Percentiles rank a stretch among this genome's conserved stretches.
Conservation (phyloP, 1,284 basidiomycete genomes). For the Trichosporon asahii region DNA sequence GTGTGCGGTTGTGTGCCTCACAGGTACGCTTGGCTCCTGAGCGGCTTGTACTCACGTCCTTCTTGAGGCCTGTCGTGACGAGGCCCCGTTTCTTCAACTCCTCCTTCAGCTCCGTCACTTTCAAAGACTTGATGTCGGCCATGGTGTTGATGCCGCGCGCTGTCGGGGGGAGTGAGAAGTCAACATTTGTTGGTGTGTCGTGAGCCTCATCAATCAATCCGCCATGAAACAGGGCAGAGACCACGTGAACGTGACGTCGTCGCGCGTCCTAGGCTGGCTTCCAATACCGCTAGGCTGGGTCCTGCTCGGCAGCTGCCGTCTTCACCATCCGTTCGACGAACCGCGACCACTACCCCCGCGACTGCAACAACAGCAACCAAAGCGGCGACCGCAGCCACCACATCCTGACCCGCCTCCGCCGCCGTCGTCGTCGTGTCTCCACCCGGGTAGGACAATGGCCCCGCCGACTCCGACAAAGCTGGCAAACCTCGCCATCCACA, state of each 20-base stretch:
- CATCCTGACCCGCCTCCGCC: neutral
- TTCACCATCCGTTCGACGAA: neutral
- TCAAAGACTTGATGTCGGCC: conserved; percentile 27
- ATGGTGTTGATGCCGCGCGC: neutral
- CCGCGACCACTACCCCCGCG: neutral
- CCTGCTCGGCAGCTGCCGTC: neutral
- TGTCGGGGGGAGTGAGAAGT: neutral
- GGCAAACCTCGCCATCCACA: neutral
- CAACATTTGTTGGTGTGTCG: neutral
- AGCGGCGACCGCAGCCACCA: neutral
- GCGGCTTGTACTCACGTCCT: conserved; percentile 37
- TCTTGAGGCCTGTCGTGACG: conserved; percentile 44
- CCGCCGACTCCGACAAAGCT: conserved; percentile 13
- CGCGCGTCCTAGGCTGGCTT: neutral
- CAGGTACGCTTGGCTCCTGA: neutral
- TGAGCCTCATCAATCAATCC: neutral
- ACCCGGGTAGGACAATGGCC: neutral
- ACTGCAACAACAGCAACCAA: neutral
- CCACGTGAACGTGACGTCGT: conserved; percentile 2
- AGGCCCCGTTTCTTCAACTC: conserved; percentile 46
- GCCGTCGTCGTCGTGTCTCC: neutral
- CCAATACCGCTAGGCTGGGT: neutral
- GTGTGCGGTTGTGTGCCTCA: neutral
- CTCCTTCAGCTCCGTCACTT: conserved; percentile 48
- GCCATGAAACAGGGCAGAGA: neutral